Evolutionary conservation across 352 stramenopile species (phyloP), one percentile per base, ranked within the genome.

Genomic region (Stramenopiles sp.): DNA sequence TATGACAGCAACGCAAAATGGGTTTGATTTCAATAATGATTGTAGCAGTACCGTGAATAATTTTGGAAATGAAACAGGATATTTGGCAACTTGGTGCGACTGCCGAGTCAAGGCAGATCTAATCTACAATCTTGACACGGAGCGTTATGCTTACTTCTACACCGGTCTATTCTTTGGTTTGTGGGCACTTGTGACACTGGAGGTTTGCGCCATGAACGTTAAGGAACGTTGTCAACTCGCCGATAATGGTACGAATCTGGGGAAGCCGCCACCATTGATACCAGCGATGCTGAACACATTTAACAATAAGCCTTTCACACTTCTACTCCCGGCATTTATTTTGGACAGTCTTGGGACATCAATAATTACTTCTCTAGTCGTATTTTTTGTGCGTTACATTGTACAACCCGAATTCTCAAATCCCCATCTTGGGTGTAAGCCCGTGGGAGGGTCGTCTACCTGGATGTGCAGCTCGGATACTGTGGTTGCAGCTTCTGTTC

Each of bases 331-430:
- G 0, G 80, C 83, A 1, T 84, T 80, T 80, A 82, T 85, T 33
- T 80, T 85, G 25, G 83, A 85, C 80, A 75, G 55, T 30, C 76
- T 85, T 80, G 82, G 82, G 7, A 82, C 80, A 80, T 85, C 80
- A 32, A 76, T 81, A 0, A 67, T 85, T 67, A 83, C 82, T 25
- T 75, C 83, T 8, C 76, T 84, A 0, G 75, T 85, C 22, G 80
- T 83, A 14, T 85, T 85, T 30, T 85, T 85, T 44, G 80, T 85
- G 25, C 80, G 84, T 75, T 85, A 85, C 80, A 81, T 83, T 31
- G 67, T 85, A n/a, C 39, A 55, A 14, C 39, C 39, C 14, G 39
- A 55, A 55, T 55, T 55, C 14, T 55, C 39, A 4, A 55, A 55
- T 55, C 39, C 4, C 39, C 4, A 4, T 14, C 39, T 55, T 14